Percentiles rank a stretch among this genome's conserved stretches.
Conservation (phyloP, 1,284 basidiomycete genomes). For the Ceratobasidium sp. region DNA sequence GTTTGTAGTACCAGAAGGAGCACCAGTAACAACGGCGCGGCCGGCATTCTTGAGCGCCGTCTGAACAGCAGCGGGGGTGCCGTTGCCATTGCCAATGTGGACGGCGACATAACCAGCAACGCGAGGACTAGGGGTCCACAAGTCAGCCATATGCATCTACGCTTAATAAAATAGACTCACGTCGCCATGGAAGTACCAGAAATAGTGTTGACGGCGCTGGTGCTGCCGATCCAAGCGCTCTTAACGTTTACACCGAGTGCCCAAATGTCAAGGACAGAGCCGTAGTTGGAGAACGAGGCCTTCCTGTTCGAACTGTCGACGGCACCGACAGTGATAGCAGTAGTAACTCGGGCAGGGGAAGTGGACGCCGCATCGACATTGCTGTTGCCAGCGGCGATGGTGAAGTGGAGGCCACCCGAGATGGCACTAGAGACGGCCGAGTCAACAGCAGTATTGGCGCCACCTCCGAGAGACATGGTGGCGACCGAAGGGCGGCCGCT, state of each 20-base stretch:
- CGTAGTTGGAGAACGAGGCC: conserved; percentile 88
- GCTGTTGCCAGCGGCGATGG: conserved; percentile 87
- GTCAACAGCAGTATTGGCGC: too few species aligned
- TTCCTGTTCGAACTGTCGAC: conserved; percentile 81
- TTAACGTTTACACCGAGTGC: conserved; percentile 72
- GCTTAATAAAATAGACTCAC: neutral
- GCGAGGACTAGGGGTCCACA: neutral
- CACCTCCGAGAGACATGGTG: too few species aligned
- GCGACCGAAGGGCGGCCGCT: too few species aligned
- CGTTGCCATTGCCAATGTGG: neutral
- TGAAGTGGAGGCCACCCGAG: conserved; percentile 82
- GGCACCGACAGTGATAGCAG: conserved; percentile 91
- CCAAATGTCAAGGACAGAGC: conserved; percentile 50
- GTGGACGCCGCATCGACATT: conserved; percentile 57
- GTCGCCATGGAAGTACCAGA: conserved; percentile 75
- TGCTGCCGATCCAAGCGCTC: conserved; percentile 74
- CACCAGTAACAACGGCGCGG: conserved; percentile 16
- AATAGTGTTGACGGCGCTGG: conserved; percentile 68
- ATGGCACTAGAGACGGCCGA: too few species aligned
- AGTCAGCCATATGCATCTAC: too few species aligned
- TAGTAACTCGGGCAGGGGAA: conserved; percentile 63
- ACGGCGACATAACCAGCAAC: neutral
- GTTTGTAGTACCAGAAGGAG: conserved; percentile 37
- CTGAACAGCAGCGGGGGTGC: neutral
- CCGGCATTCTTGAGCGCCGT: neutral